Conservation (phyloP, 352 stramenopile genomes). For the Globisporangium paddicum region DNA sequence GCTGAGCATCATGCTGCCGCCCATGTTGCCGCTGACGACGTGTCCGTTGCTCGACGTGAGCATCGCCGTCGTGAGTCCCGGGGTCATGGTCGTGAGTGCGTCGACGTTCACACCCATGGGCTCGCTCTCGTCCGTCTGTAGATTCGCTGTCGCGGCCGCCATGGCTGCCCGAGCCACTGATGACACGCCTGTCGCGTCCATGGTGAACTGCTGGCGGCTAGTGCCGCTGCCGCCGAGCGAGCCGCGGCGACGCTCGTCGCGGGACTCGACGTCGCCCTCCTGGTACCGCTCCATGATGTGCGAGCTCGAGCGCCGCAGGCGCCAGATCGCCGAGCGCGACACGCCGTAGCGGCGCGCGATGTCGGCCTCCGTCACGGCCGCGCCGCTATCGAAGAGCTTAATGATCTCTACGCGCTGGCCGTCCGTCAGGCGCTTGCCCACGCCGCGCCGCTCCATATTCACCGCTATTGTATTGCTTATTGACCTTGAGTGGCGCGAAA, state of each 20-base stretch:
- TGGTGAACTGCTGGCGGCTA: not conserved
- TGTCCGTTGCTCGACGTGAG: constrained; percentile 1
- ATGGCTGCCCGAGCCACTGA: not conserved
- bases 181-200: not conserved
- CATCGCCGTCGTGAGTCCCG: not conserved
- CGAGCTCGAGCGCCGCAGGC: constrained; percentile 25
- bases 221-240: constrained; percentile 2
- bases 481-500: not conserved
- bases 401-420: constrained; percentile 51
- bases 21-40: not conserved
- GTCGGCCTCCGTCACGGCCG: constrained; percentile 31
- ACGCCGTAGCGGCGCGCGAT: constrained; percentile 41
- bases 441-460: constrained; percentile 29
- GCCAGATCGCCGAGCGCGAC: constrained; percentile 42
- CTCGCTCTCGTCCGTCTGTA: not conserved
- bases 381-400: constrained; percentile 38
- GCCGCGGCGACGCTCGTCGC: constrained; percentile 31
- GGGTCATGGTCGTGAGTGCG: constrained; percentile 1
- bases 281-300: constrained; percentile 44
- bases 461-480: not conserved
- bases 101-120: not conserved
- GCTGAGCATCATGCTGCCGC: not conserved
- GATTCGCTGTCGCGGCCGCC: not conserved
- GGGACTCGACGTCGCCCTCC: constrained; percentile 32
- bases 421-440: constrained; percentile 42